Conservation (phyloP, 202 grass and related monocot genomes). For the Bolboschoenoplectus hybrid region DNA sequence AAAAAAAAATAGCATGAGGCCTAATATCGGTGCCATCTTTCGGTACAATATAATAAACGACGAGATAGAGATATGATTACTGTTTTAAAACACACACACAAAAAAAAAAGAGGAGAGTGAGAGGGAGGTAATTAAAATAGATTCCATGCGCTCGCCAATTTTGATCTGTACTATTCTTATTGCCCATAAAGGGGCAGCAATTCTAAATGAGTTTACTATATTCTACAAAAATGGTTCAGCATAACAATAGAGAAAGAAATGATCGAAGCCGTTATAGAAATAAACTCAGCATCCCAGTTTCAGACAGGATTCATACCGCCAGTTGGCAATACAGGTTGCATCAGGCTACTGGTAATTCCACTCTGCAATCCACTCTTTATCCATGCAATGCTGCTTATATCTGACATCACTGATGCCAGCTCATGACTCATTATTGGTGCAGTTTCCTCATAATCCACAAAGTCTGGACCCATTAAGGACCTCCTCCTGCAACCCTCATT, state of each 20-base stretch:
- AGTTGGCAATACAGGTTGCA: slow-evolving; percentile 52
- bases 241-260: slow-evolving; percentile 10
- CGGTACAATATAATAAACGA: background rate
- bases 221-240: slow-evolving; percentile 12
- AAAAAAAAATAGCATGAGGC: background rate
- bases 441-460: slow-evolving; percentile 80
- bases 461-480: slow-evolving; percentile 88
- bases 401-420: slow-evolving; percentile 72
- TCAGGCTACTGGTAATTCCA: slow-evolving; percentile 46
- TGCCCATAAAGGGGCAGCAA: background rate
- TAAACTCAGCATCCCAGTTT: slow-evolving; percentile 36
- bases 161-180: slow-evolving; percentile 22
- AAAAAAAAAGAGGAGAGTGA: background rate
- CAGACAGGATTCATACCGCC: slow-evolving; percentile 37
- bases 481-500: slow-evolving; percentile 33
- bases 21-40: background rate
- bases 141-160: background rate
- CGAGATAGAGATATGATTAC: background rate
- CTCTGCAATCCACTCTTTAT: slow-evolving; percentile 76
- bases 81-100: background rate
- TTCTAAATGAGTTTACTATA: background rate
- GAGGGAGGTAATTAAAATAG: background rate
- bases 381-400: slow-evolving; percentile 98
- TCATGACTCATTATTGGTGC: slow-evolving; percentile 63
- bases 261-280: background rate